Conservation (phyloP, 441 rosid genomes). For the Syzygium malaccense region DNA sequence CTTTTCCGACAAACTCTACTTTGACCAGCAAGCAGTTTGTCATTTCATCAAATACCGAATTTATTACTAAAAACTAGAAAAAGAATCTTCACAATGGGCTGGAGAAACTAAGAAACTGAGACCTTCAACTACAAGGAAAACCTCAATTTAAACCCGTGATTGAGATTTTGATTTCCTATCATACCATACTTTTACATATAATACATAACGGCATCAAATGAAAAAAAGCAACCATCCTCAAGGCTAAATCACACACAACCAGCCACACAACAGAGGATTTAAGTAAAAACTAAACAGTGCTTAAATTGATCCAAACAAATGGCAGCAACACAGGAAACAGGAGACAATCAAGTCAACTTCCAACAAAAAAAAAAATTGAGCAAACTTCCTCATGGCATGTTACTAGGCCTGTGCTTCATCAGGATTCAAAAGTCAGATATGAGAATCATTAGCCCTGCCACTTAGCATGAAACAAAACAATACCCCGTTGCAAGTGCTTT, state of each 20-base stretch:
- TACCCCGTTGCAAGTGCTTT: not conserved
- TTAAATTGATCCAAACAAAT: not conserved
- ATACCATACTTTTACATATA: not conserved
- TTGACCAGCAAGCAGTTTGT: not conserved
- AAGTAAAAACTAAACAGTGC: not conserved
- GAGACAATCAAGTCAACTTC: not conserved
- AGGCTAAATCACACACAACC: not conserved
- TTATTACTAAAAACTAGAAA: no score
- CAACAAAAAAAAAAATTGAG: not conserved
- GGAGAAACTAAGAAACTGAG: not conserved
- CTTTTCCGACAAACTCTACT: not conserved
- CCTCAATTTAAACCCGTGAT: not conserved
- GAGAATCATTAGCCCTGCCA: not conserved
- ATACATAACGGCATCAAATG: not conserved
- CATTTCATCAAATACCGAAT: not conserved
- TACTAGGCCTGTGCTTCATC: not conserved
- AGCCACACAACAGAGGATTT: not conserved
- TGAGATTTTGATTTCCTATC: not conserved
- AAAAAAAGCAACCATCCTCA: not conserved
- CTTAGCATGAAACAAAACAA: not conserved
- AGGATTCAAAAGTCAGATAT: not conserved
- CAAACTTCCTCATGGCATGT: not conserved
- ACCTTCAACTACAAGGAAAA: not conserved
- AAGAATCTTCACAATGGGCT: no score
- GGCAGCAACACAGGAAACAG: not conserved